Evolutionary conservation across 331 rosid genomes (phyloP).

Genomic region (Pyrus hybrid): DNA sequence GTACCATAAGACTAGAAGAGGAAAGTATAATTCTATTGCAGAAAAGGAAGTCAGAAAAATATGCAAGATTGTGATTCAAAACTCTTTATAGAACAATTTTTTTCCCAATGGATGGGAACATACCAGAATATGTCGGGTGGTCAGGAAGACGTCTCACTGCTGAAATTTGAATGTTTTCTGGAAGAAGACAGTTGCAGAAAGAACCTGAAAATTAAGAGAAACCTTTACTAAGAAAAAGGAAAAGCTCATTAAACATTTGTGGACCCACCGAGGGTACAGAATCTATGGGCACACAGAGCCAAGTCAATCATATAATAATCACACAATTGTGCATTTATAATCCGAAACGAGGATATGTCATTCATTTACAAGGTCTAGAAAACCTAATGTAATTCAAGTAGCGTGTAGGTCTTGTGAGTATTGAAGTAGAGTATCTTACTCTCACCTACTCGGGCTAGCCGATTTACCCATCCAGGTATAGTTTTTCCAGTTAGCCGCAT

Average conservation of each 20-base stretch:
- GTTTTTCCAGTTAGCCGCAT: constrained; percentile 73
- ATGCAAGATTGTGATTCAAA: background rate
- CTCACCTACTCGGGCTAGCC: constrained; percentile 87
- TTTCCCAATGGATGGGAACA: background rate
- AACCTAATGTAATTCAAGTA: background rate
- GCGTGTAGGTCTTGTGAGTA: background rate
- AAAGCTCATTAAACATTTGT: background rate
- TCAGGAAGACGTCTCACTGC: constrained; percentile 81
- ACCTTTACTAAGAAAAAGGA: constrained; percentile 29
- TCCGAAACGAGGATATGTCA: background rate
- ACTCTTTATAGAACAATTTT: background rate
- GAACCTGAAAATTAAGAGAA: constrained; percentile 63
- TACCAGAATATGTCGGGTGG: constrained; percentile 57
- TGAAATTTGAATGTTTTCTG: constrained; percentile 67
- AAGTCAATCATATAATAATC: background rate
- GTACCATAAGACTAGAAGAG: too few species aligned
- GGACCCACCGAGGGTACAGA: background rate
- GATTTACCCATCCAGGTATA: constrained; percentile 96
- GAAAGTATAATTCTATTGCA: too few species aligned
- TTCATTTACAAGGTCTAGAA: background rate
- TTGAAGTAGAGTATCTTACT: constrained; percentile 4
- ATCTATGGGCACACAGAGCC: background rate
- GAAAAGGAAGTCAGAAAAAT: background rate
- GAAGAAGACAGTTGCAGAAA: constrained; percentile 92
- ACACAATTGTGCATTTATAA: too few species aligned